Evolutionary conservation across 1,284 basidiomycete genomes (phyloP).

Genomic region (Puccinia sorghi): DNA sequence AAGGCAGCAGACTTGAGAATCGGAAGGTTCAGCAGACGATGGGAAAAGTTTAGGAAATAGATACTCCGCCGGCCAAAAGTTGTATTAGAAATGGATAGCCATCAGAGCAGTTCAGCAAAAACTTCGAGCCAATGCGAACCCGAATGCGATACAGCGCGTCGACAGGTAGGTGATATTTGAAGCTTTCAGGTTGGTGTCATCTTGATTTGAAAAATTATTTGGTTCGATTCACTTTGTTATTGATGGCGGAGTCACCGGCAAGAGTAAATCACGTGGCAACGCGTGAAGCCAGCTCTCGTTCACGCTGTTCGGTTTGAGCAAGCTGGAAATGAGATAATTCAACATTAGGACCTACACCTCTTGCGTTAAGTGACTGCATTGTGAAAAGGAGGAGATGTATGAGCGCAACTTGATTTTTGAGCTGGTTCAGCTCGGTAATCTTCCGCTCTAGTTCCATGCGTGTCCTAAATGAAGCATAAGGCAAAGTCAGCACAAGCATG

Average conservation of each 20-base stretch:
- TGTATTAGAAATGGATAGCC: too few relatives aligned
- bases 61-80: too few relatives aligned
- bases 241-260: neutral
- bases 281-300: slow-evolving; percentile 31
- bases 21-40: too few relatives aligned
- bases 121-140: neutral
- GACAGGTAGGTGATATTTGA: neutral
- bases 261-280: slow-evolving; percentile 4
- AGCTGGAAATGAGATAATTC: slow-evolving; percentile 7
- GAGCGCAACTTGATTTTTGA: slow-evolving; percentile 37
- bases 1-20: too few relatives aligned
- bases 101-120: too few relatives aligned
- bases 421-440: slow-evolving; percentile 32
- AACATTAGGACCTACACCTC: neutral
- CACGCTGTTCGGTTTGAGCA: slow-evolving; percentile 47
- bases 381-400: neutral
- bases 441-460: slow-evolving; percentile 36
- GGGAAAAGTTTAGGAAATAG: too few relatives aligned
- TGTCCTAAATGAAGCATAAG: slow-evolving; percentile 4
- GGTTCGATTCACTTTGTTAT: neutral
- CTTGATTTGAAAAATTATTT: neutral
- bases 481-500: neutral
- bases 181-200: neutral
- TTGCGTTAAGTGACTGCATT: neutral
- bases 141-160: neutral